Evolutionary conservation across 139 green algal genomes (phyloP).

Genomic region (Edaphochlamys debaryana): DNA sequence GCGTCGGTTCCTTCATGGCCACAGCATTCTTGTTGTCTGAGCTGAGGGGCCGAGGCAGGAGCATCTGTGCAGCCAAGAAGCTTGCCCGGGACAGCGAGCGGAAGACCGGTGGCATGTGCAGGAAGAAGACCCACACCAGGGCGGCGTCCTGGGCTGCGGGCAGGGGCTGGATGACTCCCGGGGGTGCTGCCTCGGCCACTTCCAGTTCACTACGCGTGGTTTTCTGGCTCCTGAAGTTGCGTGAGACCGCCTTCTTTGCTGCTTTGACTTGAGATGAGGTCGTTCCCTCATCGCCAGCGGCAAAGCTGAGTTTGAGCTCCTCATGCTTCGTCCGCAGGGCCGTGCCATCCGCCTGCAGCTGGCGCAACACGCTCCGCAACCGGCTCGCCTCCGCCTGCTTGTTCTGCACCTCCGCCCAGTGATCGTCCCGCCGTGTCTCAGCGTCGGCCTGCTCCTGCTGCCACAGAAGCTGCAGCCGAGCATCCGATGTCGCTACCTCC

Average conservation of each 20-base stretch:
- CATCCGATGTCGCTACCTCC: constrained; percentile 22
- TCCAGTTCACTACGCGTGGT: background rate
- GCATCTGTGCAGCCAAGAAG: constrained; percentile 63
- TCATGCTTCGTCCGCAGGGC: background rate
- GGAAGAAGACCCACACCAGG: constrained; percentile 60
- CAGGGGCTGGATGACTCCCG: constrained; percentile 58
- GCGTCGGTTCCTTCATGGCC: background rate
- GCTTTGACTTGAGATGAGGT: too few species aligned
- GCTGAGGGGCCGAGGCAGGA: constrained; percentile 47
- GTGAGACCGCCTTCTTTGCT: background rate
- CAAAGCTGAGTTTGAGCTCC: too few species aligned
- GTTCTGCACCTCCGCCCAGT: too few species aligned
- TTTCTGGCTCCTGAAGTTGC: background rate
- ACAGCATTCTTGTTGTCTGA: background rate
- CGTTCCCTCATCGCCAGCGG: too few species aligned
- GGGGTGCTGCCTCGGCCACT: constrained; percentile 38
- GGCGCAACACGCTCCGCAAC: background rate
- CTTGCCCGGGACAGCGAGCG: constrained; percentile 44
- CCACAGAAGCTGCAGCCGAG: constrained; percentile 17
- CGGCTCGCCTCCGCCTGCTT: background rate
- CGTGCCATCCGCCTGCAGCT: background rate
- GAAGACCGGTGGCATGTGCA: constrained; percentile 60
- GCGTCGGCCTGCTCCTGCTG: constrained; percentile 42
- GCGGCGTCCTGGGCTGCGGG: constrained; percentile 49
- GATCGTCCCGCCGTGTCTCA: constrained; percentile 22